A percentile compares a stretch with the other conserved stretches of the same genome.
phyloP scores from a whole-genome alignment of 2,329 filamentous ascomycete genomes.

The Fusarium sp. region DNA sequence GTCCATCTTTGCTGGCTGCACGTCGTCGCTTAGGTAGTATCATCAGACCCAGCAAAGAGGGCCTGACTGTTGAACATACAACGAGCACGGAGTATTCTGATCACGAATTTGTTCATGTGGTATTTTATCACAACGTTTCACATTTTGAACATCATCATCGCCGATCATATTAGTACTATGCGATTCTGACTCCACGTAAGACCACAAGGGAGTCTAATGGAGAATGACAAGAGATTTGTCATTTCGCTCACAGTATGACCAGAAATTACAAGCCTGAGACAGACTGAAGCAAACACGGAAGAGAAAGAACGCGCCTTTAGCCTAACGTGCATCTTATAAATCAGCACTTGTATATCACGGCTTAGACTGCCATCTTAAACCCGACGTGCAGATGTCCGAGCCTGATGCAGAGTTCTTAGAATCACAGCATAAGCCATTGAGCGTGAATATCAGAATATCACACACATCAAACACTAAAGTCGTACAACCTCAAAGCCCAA shows the following conservation, averaged over 20 bases:
- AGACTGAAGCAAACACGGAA: conserved; percentile 4
- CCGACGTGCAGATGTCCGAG: conserved; percentile 19
- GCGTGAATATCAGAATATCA: neutral
- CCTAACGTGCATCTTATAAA: neutral
- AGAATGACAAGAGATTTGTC: conserved; percentile 26
- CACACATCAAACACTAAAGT: conserved; percentile 13
- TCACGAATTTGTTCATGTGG: conserved; percentile 26
- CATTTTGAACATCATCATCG: conserved; percentile 7
- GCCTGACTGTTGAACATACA: conserved; percentile 11
- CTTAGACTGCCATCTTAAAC: conserved; percentile 6
- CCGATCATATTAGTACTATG: conserved; percentile 6
- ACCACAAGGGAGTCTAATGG: conserved; percentile 8
- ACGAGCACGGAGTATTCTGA: conserved; percentile 13
- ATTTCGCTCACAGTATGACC: conserved; percentile 6
- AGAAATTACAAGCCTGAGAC: neutral
- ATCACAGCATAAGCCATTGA: neutral
- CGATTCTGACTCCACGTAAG: conserved; percentile 11
- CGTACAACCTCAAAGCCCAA: conserved; percentile 22
- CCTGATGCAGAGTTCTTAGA: conserved; percentile 1
- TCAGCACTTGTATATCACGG: conserved; percentile 14
- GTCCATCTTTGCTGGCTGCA: conserved; percentile 22
- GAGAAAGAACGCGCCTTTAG: neutral
- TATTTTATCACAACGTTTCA: conserved; percentile 14
- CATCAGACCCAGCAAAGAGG: conserved; percentile 19
- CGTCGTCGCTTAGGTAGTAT: conserved; percentile 28